Evolutionary conservation across 1,284 basidiomycete species (phyloP).

Genomic region (Violaceomyces palustris): DNA sequence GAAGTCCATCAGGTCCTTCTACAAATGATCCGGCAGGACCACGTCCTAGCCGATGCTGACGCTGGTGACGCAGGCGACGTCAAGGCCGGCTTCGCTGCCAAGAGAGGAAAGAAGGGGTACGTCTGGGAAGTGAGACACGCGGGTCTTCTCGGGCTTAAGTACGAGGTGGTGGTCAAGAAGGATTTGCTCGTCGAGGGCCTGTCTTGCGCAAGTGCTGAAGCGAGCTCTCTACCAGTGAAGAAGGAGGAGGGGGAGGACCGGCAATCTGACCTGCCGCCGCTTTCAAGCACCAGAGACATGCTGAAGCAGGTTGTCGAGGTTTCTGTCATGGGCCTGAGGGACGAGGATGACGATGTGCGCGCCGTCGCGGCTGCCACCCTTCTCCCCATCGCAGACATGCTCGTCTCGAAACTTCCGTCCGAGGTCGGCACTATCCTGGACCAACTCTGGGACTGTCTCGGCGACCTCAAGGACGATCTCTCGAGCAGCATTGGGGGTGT

Average conservation of each 20-base stretch:
- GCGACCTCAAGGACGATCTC: slow-evolving; percentile 91
- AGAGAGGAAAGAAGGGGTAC: slow-evolving; percentile 59
- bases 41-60: slow-evolving; percentile 28
- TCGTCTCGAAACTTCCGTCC: slow-evolving; percentile 69
- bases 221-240: slow-evolving; percentile 4
- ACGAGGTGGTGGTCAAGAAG: slow-evolving; percentile 86
- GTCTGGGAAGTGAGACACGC: slow-evolving; percentile 98
- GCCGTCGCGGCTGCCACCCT: slow-evolving; percentile 90
- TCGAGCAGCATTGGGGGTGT: slow-evolving; percentile 94
- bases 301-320: slow-evolving; percentile 37
- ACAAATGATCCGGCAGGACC: slow-evolving; percentile 88
- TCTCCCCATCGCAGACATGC: slow-evolving; percentile 73
- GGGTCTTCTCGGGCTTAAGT: slow-evolving; percentile 91
- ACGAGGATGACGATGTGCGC: slow-evolving; percentile 92
- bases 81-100: slow-evolving; percentile 50
- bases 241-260: slow-evolving; percentile 13
- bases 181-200: slow-evolving; percentile 63
- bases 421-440: slow-evolving; percentile 62
- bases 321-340: slow-evolving; percentile 64
- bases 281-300: slow-evolving; percentile 14
- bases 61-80: slow-evolving; percentile 7
- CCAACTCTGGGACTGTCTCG: slow-evolving; percentile 85
- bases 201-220: neutral
- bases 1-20: slow-evolving; percentile 79
- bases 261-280: neutral